Percentiles rank a stretch among this genome's conserved stretches.
phyloP scores from a whole-genome alignment of 2,329 filamentous ascomycete genomes.

The Aspergillus aculeatus region DNA sequence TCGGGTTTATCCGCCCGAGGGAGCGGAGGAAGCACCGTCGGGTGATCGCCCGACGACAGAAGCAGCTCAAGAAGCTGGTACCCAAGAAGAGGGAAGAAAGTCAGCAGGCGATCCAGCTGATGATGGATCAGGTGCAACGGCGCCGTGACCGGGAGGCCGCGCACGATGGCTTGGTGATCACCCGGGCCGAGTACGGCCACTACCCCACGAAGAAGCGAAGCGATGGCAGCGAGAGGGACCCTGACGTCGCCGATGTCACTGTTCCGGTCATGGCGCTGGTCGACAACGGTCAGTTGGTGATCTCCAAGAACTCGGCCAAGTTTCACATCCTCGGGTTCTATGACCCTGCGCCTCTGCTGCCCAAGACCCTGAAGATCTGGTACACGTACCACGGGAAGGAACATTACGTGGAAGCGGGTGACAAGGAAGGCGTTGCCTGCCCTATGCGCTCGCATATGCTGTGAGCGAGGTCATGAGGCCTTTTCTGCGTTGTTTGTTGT shows the following conservation, averaged over 20 bases:
- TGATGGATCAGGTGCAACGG: constrained; percentile 40
- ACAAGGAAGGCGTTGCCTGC: constrained; percentile 38
- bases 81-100: constrained; percentile 39
- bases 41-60: constrained; percentile 36
- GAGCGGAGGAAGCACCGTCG: constrained; percentile 37
- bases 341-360: constrained; percentile 43
- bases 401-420: constrained; percentile 39
- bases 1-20: constrained; percentile 41
- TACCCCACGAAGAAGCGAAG: constrained; percentile 30
- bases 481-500: not conserved
- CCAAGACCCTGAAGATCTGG: constrained; percentile 43
- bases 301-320: constrained; percentile 38
- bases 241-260: constrained; percentile 40
- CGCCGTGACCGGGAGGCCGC: constrained; percentile 37
- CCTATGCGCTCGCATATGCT: constrained; percentile 41
- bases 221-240: constrained; percentile 19
- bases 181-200: constrained; percentile 43
- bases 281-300: constrained; percentile 41
- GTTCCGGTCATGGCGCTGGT: constrained; percentile 47
- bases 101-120: constrained; percentile 40
- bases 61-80: constrained; percentile 37
- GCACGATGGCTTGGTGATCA: constrained; percentile 40
- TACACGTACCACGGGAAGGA: constrained; percentile 42
- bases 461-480: not conserved
- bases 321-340: constrained; percentile 45